These are phyloP conservation scores for Deinandra increscens DNA, from an alignment of 129 eudicot species.

Conservation along the genomic window DNA sequence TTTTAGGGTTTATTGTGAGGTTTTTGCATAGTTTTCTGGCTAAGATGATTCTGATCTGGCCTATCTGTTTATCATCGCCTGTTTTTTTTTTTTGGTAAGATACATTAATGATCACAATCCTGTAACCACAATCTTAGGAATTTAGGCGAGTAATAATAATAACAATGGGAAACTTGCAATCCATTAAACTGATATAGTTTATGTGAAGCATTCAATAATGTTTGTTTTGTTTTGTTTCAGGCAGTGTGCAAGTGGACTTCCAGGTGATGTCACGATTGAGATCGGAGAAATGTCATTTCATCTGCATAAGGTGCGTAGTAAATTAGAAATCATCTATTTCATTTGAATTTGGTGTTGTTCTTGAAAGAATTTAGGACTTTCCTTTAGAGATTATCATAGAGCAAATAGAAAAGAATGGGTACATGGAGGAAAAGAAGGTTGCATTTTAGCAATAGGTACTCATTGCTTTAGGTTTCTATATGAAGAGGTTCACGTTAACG, in stretches of 20 bases:
- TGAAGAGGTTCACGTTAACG: too few relatives aligned
- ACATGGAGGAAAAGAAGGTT: too few relatives aligned
- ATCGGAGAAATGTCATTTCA: slow-evolving; percentile 68
- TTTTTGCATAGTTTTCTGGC: neutral
- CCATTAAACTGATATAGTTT: neutral
- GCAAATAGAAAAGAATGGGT: too few relatives aligned
- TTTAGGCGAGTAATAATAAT: neutral
- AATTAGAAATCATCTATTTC: too few relatives aligned
- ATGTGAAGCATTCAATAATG: neutral
- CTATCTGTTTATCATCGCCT: neutral
- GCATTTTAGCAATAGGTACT: too few relatives aligned
- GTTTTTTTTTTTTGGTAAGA: neutral
- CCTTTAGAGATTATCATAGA: too few relatives aligned
- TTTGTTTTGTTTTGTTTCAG: slow-evolving; percentile 42
- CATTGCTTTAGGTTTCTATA: too few relatives aligned
- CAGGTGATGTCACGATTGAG: slow-evolving; percentile 63
- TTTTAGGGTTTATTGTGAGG: slow-evolving; percentile 12
- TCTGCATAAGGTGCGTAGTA: slow-evolving; percentile 56
- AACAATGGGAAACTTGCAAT: neutral
- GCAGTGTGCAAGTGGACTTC: slow-evolving; percentile 72
- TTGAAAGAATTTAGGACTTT: too few relatives aligned
- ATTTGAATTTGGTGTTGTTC: neutral
- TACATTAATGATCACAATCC: neutral
- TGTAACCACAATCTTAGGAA: neutral
- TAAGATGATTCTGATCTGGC: too few relatives aligned